phyloP scores from a whole-genome alignment of 2,329 filamentous ascomycete species.

The Sphaerulina vaccinii region DNA sequence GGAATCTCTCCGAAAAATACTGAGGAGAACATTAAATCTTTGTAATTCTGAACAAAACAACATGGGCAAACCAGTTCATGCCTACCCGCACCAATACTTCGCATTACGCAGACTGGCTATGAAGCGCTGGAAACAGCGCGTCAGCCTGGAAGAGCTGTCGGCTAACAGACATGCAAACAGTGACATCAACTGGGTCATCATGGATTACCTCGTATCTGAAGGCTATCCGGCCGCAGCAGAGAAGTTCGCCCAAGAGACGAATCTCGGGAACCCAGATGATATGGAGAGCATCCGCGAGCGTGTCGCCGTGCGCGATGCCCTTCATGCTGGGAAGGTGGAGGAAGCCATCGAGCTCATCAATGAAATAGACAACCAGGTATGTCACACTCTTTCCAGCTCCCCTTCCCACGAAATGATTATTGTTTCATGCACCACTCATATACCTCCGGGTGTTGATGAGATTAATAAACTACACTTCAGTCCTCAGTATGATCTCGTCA shows the following conservation, averaged over 20 bases:
- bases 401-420: constrained; percentile 77
- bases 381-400: constrained; percentile 37
- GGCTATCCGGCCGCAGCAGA: constrained; percentile 90
- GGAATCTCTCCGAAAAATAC: constrained; percentile 99
- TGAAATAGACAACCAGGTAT: constrained; percentile 85
- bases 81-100: neutral
- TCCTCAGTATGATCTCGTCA: constrained; percentile 74
- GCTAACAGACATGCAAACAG: constrained; percentile 50
- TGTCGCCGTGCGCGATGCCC: constrained; percentile 79
- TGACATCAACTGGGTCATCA: constrained; percentile 90
- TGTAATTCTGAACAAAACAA: constrained; percentile 63
- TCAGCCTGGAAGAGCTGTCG: constrained; percentile 4
- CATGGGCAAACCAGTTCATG: constrained; percentile 11
- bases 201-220: constrained; percentile 95
- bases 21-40: constrained; percentile 85
- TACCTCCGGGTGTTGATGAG: constrained; percentile 82
- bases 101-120: constrained; percentile 3
- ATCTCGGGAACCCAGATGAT: constrained; percentile 72
- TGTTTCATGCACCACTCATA: constrained; percentile 99
- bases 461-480: constrained; percentile 70
- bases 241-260: constrained; percentile 92
- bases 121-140: constrained; percentile 4
- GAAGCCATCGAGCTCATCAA: constrained; percentile 84
- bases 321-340: constrained; percentile 82
- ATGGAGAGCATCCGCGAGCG: constrained; percentile 69